Evolutionary conservation across 179 eudicot genomes (phyloP), one percentile per base, ranked within the genome.

Genomic region (Gypsophila paniculata): DNA sequence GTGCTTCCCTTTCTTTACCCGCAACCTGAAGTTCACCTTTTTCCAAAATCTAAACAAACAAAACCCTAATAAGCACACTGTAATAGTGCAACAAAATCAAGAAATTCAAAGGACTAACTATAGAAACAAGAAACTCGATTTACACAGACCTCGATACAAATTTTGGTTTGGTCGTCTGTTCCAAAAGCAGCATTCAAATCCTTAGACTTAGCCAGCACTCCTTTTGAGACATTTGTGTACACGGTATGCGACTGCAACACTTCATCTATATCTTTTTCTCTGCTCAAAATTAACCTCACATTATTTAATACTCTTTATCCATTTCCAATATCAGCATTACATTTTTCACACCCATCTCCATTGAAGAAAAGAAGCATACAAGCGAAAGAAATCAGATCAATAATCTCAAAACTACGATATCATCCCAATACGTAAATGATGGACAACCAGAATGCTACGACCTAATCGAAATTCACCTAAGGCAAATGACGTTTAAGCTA

Each of bases 11-110:
- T 78, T 93, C 98, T 85, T 93, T 93, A 18, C 97, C 97, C 52
- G 98, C 98, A 80, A 93, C 94, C 76, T 93, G 98, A 70, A 93
- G 90, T 82, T 93, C 98, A 72, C 98, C 98, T 84, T 93, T 93
- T 46, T 93, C 97, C 86, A 93, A 80, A 82, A 93, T 93, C 98
- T 93, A 80, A 66, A 67, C 55, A 78, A 55, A 79, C 22, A 60
- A 72, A 59, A 14, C 38, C 13, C 38, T 7, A 8, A 59, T 59
- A 42, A 72, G 19, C 55, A 60, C 34, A 69, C 11, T 0, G 59
- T 29, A 29, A 4, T 22, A 59, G 63, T 12, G 19, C 8, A 44
- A 15, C 25, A n/a, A 4, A 71, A 65, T 61, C 14, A 8, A 19
- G 2, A 39, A 15, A 68, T 38, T 23, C 14, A 66, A 22, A 9